Conservation (phyloP, 169 alveolate genomes). For the Plasmodium blacklocki region DNA sequence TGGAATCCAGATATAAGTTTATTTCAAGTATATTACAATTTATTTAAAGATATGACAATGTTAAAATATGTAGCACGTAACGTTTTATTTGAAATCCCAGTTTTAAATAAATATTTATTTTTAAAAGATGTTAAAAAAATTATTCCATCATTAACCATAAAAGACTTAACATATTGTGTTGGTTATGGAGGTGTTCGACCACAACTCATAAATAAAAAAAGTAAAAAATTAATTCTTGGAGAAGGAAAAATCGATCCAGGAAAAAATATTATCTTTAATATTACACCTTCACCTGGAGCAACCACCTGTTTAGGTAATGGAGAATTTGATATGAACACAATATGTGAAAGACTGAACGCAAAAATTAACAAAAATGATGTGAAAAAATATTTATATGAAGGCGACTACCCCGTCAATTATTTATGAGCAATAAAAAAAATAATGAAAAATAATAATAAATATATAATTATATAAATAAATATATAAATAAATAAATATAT, state of each 20-base stretch:
- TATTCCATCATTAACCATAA: slow-evolving; percentile 85
- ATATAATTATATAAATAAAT: too few relatives aligned
- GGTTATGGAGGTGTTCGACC: slow-evolving; percentile 92
- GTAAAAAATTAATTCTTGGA: slow-evolving; percentile 87
- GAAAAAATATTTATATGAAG: slow-evolving; percentile 80
- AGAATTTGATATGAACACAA: slow-evolving; percentile 86
- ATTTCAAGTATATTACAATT: slow-evolving; percentile 82
- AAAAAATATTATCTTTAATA: slow-evolving; percentile 86
- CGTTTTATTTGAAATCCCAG: slow-evolving; percentile 88
- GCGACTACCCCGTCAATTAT: slow-evolving; percentile 83
- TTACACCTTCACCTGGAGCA: slow-evolving; percentile 92
- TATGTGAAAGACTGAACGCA: slow-evolving; percentile 86
- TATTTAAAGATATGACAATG: slow-evolving; percentile 83
- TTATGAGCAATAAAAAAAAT: background rate
- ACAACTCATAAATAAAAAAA: slow-evolving; percentile 87
- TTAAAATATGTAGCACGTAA: slow-evolving; percentile 86
- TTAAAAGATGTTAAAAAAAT: slow-evolving; percentile 88
- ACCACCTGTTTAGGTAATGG: slow-evolving; percentile 90
- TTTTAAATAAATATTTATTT: slow-evolving; percentile 82
- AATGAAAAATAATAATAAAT: too few relatives aligned
- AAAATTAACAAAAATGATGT: slow-evolving; percentile 79
- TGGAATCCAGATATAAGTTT: slow-evolving; percentile 83
- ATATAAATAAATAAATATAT: too few relatives aligned
- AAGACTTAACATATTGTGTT: slow-evolving; percentile 85
- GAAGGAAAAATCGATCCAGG: slow-evolving; percentile 88